Evolutionary conservation across 2,329 filamentous ascomycete species (phyloP).

Genomic region (Exserohilum rostratum): DNA sequence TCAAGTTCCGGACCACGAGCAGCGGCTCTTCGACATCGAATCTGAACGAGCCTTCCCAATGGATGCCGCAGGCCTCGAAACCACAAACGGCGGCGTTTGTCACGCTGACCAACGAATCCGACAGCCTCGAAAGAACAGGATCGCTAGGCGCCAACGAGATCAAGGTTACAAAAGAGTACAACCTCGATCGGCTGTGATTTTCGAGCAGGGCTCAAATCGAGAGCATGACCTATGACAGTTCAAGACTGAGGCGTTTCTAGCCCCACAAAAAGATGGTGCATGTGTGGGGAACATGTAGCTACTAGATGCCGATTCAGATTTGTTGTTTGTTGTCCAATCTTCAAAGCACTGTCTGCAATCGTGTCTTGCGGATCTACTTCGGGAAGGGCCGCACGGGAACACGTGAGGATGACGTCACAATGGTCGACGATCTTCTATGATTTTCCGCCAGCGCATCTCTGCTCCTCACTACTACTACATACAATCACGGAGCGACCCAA

Average conservation of each 20-base stretch:
- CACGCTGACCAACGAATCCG: conserved; percentile 21
- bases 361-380: not conserved
- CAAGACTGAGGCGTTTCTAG: no score
- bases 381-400: not conserved
- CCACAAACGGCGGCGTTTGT: conserved; percentile 26
- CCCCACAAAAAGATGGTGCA: not conserved
- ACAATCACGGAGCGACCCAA: not conserved
- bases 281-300: not conserved
- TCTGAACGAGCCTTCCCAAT: conserved; percentile 19
- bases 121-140: conserved; percentile 14
- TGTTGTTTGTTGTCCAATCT: not conserved
- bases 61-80: conserved; percentile 15
- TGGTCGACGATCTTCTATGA: not conserved
- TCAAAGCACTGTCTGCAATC: no score
- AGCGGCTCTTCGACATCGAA: conserved; percentile 26
- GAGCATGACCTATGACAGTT: not conserved
- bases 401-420: conserved; percentile 4
- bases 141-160: conserved; percentile 22
- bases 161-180: conserved; percentile 29
- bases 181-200: conserved; percentile 21
- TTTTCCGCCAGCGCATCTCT: not conserved
- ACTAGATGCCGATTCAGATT: not conserved
- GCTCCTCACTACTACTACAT: not conserved
- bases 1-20: conserved; percentile 23
- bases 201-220: not conserved